Evolutionary conservation across 2,329 filamentous ascomycete genomes (phyloP), one percentile per base, ranked within the genome.

Genomic region (Sordariomycetes sp.): DNA sequence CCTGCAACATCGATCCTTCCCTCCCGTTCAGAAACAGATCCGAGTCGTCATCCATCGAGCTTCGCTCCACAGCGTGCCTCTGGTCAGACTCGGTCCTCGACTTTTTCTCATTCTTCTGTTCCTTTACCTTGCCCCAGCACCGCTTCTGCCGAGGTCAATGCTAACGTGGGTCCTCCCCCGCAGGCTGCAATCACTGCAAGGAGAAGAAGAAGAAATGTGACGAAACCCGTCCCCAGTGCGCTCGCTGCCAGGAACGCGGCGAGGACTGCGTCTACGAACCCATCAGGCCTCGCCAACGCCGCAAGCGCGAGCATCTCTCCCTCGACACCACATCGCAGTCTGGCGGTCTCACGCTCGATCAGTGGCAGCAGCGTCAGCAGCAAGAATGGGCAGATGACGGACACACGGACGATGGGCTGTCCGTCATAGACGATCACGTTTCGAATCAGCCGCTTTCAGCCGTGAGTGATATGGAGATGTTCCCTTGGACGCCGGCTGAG

Each of bases 161-260:
- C n/a, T n/a, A n/a, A n/a, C n/a, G n/a, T n/a, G n/a, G n/a, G n/a
- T n/a, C n/a, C n/a, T n/a, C n/a, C n/a, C 17, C 17, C 26, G 26
- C 30, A 30, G 21, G 33, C 30, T 44, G 38, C 42, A 38, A 36
- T 14, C 19, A 37, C 26, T 33, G 30, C 20, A 37, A 37, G 12
- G 30, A 24, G 41, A 39, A 74, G 70, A 74, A 75, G 50, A 75
- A 75, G 49, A 74, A 74, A 53, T 74, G 70, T 44, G 66, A 74
- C 45, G 70, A 74, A 48, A 55, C 50, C 21, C 63, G 68, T 7
- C 70, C 70, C 3, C 54, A 58, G 30, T 74, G 70, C 44, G 55
- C 62, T 16, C 66, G 70, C 26, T 74, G 70, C 48, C 44, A 53
- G 27, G 70, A 74, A 47, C 59, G 63, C 26, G 57, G 57, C 32